These are phyloP conservation scores for Aquilaria agallochum DNA, from an alignment of 441 rosid genomes.

Conservation along the genomic window DNA sequence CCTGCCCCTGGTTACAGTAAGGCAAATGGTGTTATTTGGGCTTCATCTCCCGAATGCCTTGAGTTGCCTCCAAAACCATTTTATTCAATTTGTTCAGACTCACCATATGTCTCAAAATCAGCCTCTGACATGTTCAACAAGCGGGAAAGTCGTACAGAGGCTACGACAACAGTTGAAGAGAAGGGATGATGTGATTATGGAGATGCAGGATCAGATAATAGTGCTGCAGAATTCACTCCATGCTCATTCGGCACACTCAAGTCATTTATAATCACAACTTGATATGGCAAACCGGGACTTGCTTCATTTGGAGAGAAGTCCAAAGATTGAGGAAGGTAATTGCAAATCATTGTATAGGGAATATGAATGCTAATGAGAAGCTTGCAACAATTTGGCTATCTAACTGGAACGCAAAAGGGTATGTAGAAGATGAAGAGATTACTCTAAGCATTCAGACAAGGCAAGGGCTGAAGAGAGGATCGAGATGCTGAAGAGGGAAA, in stretches of 20 bases:
- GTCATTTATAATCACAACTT: slow-evolving; percentile 69
- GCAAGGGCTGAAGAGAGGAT: slow-evolving; percentile 52
- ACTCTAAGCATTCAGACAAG: slow-evolving; percentile 36
- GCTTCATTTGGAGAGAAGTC: slow-evolving; percentile 76
- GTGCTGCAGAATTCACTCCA: slow-evolving; percentile 73
- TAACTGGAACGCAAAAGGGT: slow-evolving; percentile 64
- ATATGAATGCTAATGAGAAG: slow-evolving; percentile 34
- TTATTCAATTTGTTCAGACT: slow-evolving; percentile 86
- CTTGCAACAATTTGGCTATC: slow-evolving; percentile 43
- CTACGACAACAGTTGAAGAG: slow-evolving; percentile 94
- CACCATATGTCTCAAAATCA: slow-evolving; percentile 93
- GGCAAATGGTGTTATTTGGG: slow-evolving; percentile 81
- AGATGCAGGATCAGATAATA: slow-evolving; percentile 92
- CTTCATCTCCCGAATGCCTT: slow-evolving; percentile 80
- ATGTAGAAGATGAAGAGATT: slow-evolving; percentile 30
- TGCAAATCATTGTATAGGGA: slow-evolving; percentile 71
- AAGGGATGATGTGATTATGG: slow-evolving; percentile 88
- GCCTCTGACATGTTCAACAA: slow-evolving; percentile 95
- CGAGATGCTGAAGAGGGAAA: slow-evolving; percentile 84
- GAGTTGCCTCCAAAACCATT: slow-evolving; percentile 86
- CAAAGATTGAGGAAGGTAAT: slow-evolving; percentile 89
- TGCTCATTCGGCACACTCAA: slow-evolving; percentile 58
- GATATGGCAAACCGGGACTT: slow-evolving; percentile 73
- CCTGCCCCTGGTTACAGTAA: slow-evolving; percentile 53
- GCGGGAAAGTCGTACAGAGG: slow-evolving; percentile 87